Percentiles rank a stretch among this genome's conserved stretches.
Conservation (phyloP, 2,329 filamentous ascomycete species). For the Botrytis deweyae region DNA sequence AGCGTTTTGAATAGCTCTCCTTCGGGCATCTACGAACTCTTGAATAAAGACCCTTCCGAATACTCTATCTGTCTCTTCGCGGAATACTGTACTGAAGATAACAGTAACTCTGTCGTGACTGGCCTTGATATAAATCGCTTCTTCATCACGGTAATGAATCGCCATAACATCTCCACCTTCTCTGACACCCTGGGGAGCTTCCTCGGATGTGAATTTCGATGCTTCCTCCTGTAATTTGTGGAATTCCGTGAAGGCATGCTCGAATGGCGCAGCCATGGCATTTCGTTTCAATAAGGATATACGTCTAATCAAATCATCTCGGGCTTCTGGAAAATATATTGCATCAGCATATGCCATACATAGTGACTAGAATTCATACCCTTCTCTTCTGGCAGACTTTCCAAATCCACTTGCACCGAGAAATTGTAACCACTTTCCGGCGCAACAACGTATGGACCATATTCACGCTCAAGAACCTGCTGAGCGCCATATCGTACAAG, state of each 20-base stretch:
- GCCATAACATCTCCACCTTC: conserved; percentile 93
- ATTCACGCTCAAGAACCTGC: conserved; percentile 88
- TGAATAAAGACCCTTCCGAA: conserved; percentile 98
- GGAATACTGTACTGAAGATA: conserved; percentile 97
- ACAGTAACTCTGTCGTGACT: conserved; percentile 96
- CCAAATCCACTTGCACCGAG: conserved; percentile 85
- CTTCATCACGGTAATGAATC: conserved; percentile 97
- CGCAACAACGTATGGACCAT: conserved; percentile 83
- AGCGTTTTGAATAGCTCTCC: conserved; percentile 95
- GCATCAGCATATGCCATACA: conserved; percentile 20
- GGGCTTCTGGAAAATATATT: conserved; percentile 55
- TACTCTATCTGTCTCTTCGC: conserved; percentile 94
- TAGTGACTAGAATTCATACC: conserved; percentile 46
- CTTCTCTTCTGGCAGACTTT: conserved; percentile 78
- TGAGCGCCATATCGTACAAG: conserved; percentile 91
- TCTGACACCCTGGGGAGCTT: conserved; percentile 83
- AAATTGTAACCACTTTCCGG: conserved; percentile 95
- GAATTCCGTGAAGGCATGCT: conserved; percentile 93
- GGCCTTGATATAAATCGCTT: conserved; percentile 98
- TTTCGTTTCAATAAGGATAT: conserved; percentile 95
- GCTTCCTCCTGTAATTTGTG: conserved; percentile 83
- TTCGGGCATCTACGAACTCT: conserved; percentile 95
- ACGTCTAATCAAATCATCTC: conserved; percentile 81
- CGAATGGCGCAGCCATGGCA: conserved; percentile 97
- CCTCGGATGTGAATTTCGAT: conserved; percentile 88